Conservation (phyloP, 192 early-diverging fungal genomes). For the Podila epicladia region DNA sequence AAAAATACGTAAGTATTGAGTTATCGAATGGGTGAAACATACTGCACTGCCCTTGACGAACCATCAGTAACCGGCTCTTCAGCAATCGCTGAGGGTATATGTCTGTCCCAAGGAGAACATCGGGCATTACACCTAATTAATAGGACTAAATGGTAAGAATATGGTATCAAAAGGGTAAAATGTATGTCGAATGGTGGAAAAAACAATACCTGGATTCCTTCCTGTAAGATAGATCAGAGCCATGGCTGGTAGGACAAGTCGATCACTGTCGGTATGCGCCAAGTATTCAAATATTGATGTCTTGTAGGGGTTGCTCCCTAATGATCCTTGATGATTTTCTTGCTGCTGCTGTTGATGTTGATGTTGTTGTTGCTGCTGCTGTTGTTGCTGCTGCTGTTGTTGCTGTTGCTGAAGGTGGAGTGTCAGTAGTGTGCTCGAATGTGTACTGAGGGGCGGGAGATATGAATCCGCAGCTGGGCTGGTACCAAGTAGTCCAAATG, state of each 20-base stretch:
- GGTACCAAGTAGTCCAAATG: constrained; percentile 37
- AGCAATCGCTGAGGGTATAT: constrained; percentile 54
- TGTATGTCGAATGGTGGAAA: neutral
- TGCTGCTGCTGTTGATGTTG: constrained; percentile 6
- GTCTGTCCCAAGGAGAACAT: constrained; percentile 49
- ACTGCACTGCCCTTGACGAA: neutral
- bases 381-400: constrained; percentile 7
- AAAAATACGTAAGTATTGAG: neutral
- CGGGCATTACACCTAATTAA: constrained; percentile 40
- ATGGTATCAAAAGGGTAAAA: no score
- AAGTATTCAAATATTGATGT: constrained; percentile 43
- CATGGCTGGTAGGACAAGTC: constrained; percentile 44
- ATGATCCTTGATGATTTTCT: neutral
- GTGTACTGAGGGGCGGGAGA: neutral
- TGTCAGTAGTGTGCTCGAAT: neutral
- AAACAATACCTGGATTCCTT: constrained; percentile 28
- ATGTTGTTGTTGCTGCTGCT: constrained; percentile 13
- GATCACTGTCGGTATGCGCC: constrained; percentile 26
- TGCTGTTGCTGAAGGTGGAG: neutral
- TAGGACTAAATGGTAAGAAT: neutral
- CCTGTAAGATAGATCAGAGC: constrained; percentile 49
- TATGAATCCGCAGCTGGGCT: constrained; percentile 27
- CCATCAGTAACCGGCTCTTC: constrained; percentile 43
- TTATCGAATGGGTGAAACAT: neutral
- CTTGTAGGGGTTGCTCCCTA: constrained; percentile 49